phyloP scores from a whole-genome alignment of 345 rosid species.

The Cardamine occulta region DNA sequence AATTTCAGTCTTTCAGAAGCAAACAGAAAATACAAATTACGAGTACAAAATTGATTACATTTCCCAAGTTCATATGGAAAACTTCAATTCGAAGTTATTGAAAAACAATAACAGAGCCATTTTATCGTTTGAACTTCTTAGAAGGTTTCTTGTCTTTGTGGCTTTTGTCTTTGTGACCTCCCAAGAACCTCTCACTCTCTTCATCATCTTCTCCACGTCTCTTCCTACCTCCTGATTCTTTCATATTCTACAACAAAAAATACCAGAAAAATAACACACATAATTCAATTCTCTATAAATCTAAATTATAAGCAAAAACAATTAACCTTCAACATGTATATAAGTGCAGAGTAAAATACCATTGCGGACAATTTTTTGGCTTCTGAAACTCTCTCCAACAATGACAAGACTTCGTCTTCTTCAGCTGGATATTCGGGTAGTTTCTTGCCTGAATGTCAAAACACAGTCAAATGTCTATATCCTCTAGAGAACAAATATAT shows the following conservation, averaged over 20 bases:
- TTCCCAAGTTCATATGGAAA: background rate
- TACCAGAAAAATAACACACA: background rate
- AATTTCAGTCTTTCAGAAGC: background rate
- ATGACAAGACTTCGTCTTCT: conserved; percentile 76
- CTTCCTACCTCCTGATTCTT: conserved; percentile 58
- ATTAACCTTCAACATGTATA: background rate
- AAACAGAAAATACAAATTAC: conserved; percentile 2
- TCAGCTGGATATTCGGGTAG: conserved; percentile 70
- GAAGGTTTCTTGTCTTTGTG: conserved; percentile 51
- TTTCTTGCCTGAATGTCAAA: conserved; percentile 64
- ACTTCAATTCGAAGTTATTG: background rate
- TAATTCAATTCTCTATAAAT: background rate
- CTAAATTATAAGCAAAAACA: background rate
- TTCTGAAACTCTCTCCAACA: conserved; percentile 66
- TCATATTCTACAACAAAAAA: conserved; percentile 56
- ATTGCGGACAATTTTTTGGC: conserved; percentile 65
- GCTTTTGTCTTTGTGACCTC: conserved; percentile 48
- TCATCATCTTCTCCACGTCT: conserved; percentile 64
- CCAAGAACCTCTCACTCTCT: conserved; percentile 58
- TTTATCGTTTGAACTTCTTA: conserved; percentile 50
- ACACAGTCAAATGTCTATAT: conserved; percentile 11
- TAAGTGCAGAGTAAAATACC: conserved; percentile 45
- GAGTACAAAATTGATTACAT: background rate
- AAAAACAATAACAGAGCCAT: background rate
- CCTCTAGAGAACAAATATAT: background rate